phyloP scores from a whole-genome alignment of 2,329 filamentous ascomycete genomes.

The Graphilbum fragrans region DNA sequence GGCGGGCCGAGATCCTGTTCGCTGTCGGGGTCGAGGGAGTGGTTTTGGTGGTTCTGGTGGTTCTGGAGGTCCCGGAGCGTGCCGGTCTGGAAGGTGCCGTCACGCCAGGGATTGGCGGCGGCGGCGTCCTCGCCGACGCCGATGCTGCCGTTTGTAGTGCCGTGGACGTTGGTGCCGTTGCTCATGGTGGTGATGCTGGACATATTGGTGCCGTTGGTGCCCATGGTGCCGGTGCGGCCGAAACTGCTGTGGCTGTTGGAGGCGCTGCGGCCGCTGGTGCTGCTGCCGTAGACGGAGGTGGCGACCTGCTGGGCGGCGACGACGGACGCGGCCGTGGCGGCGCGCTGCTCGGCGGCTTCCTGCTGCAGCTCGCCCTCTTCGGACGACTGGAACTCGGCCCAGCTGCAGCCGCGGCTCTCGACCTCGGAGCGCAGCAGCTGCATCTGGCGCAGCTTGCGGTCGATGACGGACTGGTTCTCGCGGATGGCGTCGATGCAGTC shows the following conservation, averaged over 20 bases:
- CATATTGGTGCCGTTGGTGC: not conserved
- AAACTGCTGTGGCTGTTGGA: not conserved
- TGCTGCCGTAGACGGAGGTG: not conserved
- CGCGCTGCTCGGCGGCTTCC: slow-evolving; percentile 4
- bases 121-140: not conserved
- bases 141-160: not conserved
- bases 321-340: not conserved
- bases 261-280: not conserved
- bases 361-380: slow-evolving; percentile 20
- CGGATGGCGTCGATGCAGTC: slow-evolving; percentile 64
- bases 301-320: not conserved
- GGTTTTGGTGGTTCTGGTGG: slow-evolving; percentile 7
- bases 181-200: too few species aligned
- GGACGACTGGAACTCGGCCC: slow-evolving; percentile 41
- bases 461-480: slow-evolving; percentile 60
- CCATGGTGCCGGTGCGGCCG: not conserved
- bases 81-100: slow-evolving; percentile 53
- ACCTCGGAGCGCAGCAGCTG: slow-evolving; percentile 53
- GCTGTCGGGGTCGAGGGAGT: not conserved
- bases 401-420: slow-evolving; percentile 40
- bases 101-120: slow-evolving; percentile 36
- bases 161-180: not conserved
- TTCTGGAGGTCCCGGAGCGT: slow-evolving; percentile 39
- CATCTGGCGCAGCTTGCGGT: slow-evolving; percentile 54
- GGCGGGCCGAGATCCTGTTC: slow-evolving; percentile 20